These are phyloP conservation scores for Fragaria ananassa DNA, from an alignment of 306 rosid species.

Conservation along the genomic window DNA sequence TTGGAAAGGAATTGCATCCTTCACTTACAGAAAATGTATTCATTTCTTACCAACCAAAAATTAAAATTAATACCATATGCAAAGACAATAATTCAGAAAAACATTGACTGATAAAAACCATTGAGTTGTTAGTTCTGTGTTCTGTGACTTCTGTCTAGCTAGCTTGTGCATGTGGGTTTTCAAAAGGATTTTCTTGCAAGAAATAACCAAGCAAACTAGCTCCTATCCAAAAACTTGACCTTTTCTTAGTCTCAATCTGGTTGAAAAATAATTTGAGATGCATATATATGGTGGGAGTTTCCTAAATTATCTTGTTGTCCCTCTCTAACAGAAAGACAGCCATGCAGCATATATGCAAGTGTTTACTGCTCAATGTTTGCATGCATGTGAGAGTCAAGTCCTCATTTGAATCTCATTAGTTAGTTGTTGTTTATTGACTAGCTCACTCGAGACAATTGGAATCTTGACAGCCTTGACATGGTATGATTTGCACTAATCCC, in stretches of 20 bases:
- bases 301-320: constrained; percentile 11
- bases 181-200: neutral
- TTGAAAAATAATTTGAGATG: constrained; percentile 5
- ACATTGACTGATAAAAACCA: neutral
- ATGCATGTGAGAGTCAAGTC: constrained; percentile 22
- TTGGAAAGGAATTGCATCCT: neutral
- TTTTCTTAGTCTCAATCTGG: neutral
- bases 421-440: neutral
- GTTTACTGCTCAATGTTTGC: constrained; percentile 9
- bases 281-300: neutral
- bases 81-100: neutral
- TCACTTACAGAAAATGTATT: neutral
- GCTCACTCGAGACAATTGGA: constrained; percentile 21
- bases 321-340: constrained; percentile 21
- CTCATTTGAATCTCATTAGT: neutral
- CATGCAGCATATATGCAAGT: neutral
- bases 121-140: neutral
- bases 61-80: neutral
- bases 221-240: neutral
- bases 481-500: constrained; percentile 6
- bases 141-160: neutral
- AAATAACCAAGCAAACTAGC: neutral
- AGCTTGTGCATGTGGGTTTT: neutral
- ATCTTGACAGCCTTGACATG: constrained; percentile 23
- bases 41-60: neutral